phyloP scores from a whole-genome alignment of 495 filamentous ascomycete genomes.

The Aspergillus biplanus region DNA sequence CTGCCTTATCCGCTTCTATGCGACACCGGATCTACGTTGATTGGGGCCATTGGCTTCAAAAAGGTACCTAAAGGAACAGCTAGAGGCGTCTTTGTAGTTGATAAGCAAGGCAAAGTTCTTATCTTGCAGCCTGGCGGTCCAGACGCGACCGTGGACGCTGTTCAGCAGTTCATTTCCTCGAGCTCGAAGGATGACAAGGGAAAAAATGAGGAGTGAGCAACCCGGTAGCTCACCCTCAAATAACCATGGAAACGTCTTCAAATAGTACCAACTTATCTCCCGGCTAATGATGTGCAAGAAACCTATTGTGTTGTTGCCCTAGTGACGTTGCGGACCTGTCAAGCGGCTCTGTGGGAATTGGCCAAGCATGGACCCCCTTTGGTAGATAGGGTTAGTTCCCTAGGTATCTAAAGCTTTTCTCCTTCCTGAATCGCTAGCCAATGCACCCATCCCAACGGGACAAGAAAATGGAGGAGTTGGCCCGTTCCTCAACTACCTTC shows the following conservation, averaged over 20 bases:
- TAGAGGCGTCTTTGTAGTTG: conserved; percentile 84
- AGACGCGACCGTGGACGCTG: conserved; percentile 52
- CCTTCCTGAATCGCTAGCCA: background rate
- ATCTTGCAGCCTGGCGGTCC: conserved; percentile 49
- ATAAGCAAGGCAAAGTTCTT: conserved; percentile 63
- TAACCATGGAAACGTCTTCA: background rate
- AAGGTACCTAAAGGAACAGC: conserved; percentile 76
- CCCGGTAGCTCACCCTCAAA: background rate
- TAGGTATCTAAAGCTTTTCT: background rate
- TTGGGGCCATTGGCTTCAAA: conserved; percentile 74
- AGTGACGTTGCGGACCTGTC: background rate
- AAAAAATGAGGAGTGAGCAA: conserved; percentile 1
- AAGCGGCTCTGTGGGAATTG: background rate
- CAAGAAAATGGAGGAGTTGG: background rate
- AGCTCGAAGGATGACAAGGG: background rate
- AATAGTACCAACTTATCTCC: background rate
- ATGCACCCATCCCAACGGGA: background rate
- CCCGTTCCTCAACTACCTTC: too few relatives aligned
- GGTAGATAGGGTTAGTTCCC: background rate
- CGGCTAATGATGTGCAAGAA: background rate
- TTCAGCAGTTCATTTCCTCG: conserved; percentile 39
- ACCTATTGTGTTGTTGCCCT: background rate
- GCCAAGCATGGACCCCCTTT: background rate
- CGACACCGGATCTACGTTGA: conserved; percentile 72
- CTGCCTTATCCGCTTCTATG: conserved; percentile 90